phyloP scores from a whole-genome alignment of 2,329 filamentous ascomycete species.

The Colletotrichum cordylinicola region DNA sequence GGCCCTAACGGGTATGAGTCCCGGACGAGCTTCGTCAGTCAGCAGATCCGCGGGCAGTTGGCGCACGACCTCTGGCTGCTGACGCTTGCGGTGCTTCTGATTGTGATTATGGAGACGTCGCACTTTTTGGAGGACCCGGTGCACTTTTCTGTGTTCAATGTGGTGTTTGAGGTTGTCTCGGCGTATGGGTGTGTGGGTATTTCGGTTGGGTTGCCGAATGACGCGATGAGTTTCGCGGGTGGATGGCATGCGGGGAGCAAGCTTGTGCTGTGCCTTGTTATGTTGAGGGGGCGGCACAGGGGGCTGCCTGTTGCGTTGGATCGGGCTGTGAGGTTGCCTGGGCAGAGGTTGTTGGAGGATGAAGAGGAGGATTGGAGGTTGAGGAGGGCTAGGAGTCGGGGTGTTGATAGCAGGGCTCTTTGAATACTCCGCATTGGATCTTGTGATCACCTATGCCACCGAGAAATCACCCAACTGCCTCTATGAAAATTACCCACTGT shows the following conservation, averaged over 20 bases:
- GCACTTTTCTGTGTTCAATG: conserved; percentile 64
- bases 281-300: conserved; percentile 62
- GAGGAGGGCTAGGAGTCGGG: neutral
- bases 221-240: conserved; percentile 61
- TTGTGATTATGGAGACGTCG: conserved; percentile 64
- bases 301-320: conserved; percentile 62
- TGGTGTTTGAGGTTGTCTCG: conserved; percentile 62
- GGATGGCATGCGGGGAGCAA: conserved; percentile 62
- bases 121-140: conserved; percentile 57
- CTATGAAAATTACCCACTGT: too few relatives aligned
- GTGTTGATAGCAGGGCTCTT: neutral
- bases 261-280: conserved; percentile 62
- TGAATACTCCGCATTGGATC: too few relatives aligned
- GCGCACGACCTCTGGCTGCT: conserved; percentile 73
- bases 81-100: conserved; percentile 63
- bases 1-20: conserved; percentile 33
- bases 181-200: conserved; percentile 69
- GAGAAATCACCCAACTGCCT: too few relatives aligned
- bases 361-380: conserved; percentile 31
- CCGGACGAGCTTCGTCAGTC: conserved; percentile 53
- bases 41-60: conserved; percentile 68
- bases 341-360: conserved; percentile 31
- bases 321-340: conserved; percentile 53
- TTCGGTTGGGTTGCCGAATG: conserved; percentile 58
- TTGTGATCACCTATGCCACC: too few relatives aligned